Base-by-base conservation (phyloP, 2,329 filamentous ascomycete species). In the Neofusicoccum laricinum region DNA sequence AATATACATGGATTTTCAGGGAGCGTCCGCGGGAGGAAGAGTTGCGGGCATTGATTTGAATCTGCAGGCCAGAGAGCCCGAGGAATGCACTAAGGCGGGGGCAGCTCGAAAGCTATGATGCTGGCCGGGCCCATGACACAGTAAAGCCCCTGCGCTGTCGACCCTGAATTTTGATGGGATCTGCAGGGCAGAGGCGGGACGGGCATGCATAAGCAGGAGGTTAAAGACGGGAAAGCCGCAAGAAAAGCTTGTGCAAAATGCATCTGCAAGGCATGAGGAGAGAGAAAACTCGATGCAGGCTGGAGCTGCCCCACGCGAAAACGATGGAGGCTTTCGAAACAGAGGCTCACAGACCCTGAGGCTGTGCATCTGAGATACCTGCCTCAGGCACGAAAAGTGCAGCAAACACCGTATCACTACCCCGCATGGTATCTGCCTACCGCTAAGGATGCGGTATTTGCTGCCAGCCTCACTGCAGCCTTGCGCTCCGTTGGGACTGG, bases 381-480 rank as follows among this genome's bases (percentile, higher is more conserved):
- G 40, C 49, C 32, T 51, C 30, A 38, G 49, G 30, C 49, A 36
- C 15, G 8, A 11, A 19, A 6, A 15, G 15, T 21, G 30, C 19
- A 46, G 55, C 41, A 59, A 59, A 21, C 30, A 46, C 55, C 10
- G n/a, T 6, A 8, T 4, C n/a, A 15, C 4, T 14, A 15, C 30
- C 17, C n/a, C 40, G 15, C n/a, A 4, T 7, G 4, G n/a, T 59
- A 25, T 48, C 41, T 36, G 40, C 41, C 55, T 48, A 17, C 41
- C 15, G 40, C 40, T 43, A 34, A 14, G 19, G 19, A 43, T 3
- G 12, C 14, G 19, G n/a, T 17, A 2, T 41, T 7, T 41, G 40
- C n/a, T 32, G 30, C 19, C n/a, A 46, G 55, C 55, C 55, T 46
- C 55, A 4, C 40, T 46, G 41, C 55, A 59, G 55, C 55, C 55